Evolutionary conservation across 2,329 filamentous ascomycete species (phyloP).

Genomic region (Fonsecaea pedrosoi): DNA sequence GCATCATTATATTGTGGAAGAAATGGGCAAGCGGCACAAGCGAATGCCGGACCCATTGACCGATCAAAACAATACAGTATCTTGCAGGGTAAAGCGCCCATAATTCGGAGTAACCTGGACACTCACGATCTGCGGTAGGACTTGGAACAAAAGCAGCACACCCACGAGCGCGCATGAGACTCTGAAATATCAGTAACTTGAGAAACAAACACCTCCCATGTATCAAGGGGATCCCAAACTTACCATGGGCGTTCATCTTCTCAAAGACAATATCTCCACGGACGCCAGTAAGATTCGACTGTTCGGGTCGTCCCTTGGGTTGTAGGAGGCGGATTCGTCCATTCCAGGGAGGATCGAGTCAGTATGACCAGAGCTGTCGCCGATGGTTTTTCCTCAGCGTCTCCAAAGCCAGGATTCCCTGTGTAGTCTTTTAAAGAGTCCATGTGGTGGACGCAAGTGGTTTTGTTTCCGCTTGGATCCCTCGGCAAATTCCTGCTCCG

Average conservation of each 20-base stretch:
- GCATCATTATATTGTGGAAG: not conserved
- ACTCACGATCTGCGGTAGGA: slow-evolving; percentile 26
- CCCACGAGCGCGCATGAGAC: slow-evolving; percentile 13
- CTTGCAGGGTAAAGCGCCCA: slow-evolving; percentile 1
- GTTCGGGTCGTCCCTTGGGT: not conserved
- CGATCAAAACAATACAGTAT: not conserved
- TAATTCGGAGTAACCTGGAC: not conserved
- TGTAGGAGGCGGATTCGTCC: not conserved
- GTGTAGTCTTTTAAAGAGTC: not conserved
- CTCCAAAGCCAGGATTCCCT: not conserved
- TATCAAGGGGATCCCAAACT: not conserved
- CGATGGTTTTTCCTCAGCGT: not conserved
- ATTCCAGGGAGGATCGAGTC: not conserved
- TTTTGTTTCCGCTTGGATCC: not conserved
- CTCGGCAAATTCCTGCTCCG: not conserved
- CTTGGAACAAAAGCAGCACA: slow-evolving; percentile 23
- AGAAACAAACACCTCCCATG: not conserved
- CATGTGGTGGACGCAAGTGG: not conserved
- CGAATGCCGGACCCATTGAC: not conserved
- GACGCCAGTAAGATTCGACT: not conserved
- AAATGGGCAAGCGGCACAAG: not conserved
- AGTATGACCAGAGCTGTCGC: not conserved
- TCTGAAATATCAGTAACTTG: slow-evolving; percentile 16
- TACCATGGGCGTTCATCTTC: slow-evolving; percentile 17
- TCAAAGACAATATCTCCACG: not conserved